A percentile compares a stretch with the other conserved stretches of the same genome.
Evolutionary conservation across 768 basidiomycete genomes (phyloP).

Genomic region (Auriscalpium orientale): DNA sequence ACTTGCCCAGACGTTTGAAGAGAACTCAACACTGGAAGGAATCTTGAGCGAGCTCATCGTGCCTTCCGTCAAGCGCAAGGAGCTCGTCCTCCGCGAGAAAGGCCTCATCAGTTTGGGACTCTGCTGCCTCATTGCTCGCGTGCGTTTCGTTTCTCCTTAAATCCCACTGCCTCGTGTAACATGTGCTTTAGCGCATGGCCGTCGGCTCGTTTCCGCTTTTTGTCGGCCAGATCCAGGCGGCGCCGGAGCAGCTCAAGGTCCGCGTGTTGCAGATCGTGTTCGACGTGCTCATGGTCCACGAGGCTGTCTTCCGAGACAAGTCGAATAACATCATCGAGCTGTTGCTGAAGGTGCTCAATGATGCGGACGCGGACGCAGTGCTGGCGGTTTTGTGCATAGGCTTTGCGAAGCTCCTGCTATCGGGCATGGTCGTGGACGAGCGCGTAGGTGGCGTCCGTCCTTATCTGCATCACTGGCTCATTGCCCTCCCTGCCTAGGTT

Average conservation of each 20-base stretch:
- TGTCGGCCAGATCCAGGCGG: slow-evolving; percentile 58
- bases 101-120: slow-evolving; percentile 75
- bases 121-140: slow-evolving; percentile 80
- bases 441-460: slow-evolving; percentile 36
- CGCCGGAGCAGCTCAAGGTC: slow-evolving; percentile 58
- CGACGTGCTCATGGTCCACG: slow-evolving; percentile 83
- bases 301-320: slow-evolving; percentile 51
- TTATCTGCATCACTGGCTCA: background rate
- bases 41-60: slow-evolving; percentile 76
- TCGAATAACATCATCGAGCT: slow-evolving; percentile 58
- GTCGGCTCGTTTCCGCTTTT: slow-evolving; percentile 71
- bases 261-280: slow-evolving; percentile 76
- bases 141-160: slow-evolving; percentile 17
- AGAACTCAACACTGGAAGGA: slow-evolving; percentile 66
- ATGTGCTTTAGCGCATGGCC: slow-evolving; percentile 44
- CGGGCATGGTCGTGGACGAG: slow-evolving; percentile 68
- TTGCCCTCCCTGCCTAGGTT: slow-evolving; percentile 26
- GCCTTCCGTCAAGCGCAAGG: slow-evolving; percentile 85
- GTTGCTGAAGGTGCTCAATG: slow-evolving; percentile 43
- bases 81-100: slow-evolving; percentile 71
- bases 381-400: slow-evolving; percentile 73
- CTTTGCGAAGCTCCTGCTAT: slow-evolving; percentile 76
- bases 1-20: slow-evolving; percentile 41
- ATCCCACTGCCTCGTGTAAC: too few species aligned
- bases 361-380: slow-evolving; percentile 52